Percentiles rank a stretch among this genome's conserved stretches.
These are phyloP conservation scores for Tetrahymena elliotti DNA, from an alignment of 73 alveolate species.

Conservation along the genomic window DNA sequence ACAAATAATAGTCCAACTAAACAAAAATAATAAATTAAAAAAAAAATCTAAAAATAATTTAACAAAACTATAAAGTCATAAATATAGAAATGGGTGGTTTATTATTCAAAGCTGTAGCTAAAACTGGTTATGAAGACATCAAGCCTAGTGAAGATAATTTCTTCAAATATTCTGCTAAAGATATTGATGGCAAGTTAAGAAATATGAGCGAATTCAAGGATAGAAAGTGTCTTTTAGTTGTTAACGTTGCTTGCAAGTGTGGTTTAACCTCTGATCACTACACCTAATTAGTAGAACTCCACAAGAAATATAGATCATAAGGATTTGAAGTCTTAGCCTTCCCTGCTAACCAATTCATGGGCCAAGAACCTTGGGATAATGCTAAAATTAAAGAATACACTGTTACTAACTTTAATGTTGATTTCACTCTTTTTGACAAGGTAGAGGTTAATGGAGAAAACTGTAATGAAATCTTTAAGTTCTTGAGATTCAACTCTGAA, in stretches of 20 bases:
- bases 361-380: constrained; percentile 73
- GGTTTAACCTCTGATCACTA: constrained; percentile 48
- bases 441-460: constrained; percentile 70
- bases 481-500: constrained; percentile 30
- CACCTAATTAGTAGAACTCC: constrained; percentile 23
- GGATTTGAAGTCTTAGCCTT: constrained; percentile 55
- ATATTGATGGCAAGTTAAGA: constrained; percentile 23
- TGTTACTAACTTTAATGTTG: constrained; percentile 42
- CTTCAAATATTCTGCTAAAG: constrained; percentile 10
- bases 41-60: background rate
- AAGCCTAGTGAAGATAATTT: constrained; percentile 4
- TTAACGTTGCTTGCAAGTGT: constrained; percentile 59
- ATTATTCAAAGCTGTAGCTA: background rate
- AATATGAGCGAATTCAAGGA: background rate
- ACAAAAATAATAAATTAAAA: background rate
- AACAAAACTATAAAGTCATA: background rate
- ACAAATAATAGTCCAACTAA: too few relatives aligned
- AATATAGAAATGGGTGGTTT: background rate
- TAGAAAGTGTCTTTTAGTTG: constrained; percentile 21
- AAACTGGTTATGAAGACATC: background rate
- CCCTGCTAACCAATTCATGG: constrained; percentile 73
- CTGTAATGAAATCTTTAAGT: constrained; percentile 36
- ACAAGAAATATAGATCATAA: constrained; percentile 8
- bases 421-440: constrained; percentile 55
- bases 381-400: constrained; percentile 54